Percentiles rank a stretch among this genome's conserved stretches.
Evolutionary conservation across 208 protist species (phyloP).

Genomic region (Leishmania braziliensis): DNA sequence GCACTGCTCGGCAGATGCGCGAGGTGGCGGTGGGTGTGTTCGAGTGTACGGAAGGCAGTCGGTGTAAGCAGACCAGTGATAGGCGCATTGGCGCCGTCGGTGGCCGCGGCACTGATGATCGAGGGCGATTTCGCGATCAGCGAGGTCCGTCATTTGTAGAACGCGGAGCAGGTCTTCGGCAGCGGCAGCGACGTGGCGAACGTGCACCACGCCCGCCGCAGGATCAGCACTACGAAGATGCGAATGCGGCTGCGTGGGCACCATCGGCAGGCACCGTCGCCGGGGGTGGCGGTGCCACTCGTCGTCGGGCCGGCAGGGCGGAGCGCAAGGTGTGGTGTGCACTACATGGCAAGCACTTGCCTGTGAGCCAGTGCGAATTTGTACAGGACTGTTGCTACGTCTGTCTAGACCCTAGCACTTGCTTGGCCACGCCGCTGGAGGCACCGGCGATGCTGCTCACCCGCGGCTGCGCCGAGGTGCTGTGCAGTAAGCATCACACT

Average conservation of each 20-base stretch:
- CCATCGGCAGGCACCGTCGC: conserved; percentile 20
- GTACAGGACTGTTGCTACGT: conserved; percentile 80
- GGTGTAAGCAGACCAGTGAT: conserved; percentile 26
- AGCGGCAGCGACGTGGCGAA: conserved; percentile 22
- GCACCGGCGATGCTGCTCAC: conserved; percentile 45
- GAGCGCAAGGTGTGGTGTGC: conserved; percentile 80
- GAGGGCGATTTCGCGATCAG: conserved; percentile 13
- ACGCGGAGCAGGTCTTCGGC: not conserved
- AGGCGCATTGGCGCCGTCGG: conserved; percentile 15
- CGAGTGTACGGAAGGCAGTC: conserved; percentile 63
- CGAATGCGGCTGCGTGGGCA: conserved; percentile 27
- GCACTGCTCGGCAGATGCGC: conserved; percentile 68
- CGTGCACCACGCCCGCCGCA: conserved; percentile 7
- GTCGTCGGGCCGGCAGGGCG: conserved; percentile 26
- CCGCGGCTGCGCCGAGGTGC: conserved; percentile 61
- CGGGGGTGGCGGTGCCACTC: conserved; percentile 7
- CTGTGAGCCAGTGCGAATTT: conserved; percentile 49
- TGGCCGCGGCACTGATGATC: conserved; percentile 13
- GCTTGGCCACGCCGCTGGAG: conserved; percentile 80
- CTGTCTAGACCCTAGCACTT: conserved; percentile 70
- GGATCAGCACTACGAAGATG: conserved; percentile 30
- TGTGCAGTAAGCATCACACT: conserved; percentile 78
- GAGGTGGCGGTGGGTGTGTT: conserved; percentile 70
- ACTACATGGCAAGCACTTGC: conserved; percentile 79
- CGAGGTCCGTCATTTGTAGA: conserved; percentile 19